phyloP scores from a whole-genome alignment of 2,329 filamentous ascomycete species.

The Aphanocladium album region DNA sequence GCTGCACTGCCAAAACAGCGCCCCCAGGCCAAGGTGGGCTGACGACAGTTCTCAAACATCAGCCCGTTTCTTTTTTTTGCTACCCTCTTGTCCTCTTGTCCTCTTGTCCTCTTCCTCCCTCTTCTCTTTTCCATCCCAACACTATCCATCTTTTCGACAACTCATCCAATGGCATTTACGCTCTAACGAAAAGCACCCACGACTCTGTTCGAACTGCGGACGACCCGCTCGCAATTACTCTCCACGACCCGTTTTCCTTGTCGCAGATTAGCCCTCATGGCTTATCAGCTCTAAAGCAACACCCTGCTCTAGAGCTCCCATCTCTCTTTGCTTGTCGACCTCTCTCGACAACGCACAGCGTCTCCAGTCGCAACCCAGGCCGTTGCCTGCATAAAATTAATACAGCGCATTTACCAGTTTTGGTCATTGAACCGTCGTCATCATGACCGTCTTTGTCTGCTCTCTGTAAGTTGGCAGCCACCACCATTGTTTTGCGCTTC shows the following conservation, averaged over 20 bases:
- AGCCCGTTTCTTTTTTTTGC: neutral
- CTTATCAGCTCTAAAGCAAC: neutral
- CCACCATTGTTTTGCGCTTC: too few relatives aligned
- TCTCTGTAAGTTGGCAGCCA: slow-evolving; percentile 37
- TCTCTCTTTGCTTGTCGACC: neutral
- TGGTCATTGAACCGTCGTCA: slow-evolving; percentile 14
- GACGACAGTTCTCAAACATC: neutral
- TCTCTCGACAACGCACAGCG: neutral
- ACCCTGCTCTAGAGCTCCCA: neutral
- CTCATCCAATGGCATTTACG: neutral
- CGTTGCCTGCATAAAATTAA: neutral
- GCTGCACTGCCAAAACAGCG: too few relatives aligned
- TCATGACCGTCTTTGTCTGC: slow-evolving; percentile 44
- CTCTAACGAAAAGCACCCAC: neutral
- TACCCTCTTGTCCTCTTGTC: too few relatives aligned
- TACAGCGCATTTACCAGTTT: neutral
- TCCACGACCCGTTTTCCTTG: neutral
- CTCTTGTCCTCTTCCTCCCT: too few relatives aligned
- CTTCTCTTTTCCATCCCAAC: neutral
- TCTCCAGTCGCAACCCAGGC: neutral
- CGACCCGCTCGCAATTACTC: neutral
- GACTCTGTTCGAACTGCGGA: neutral
- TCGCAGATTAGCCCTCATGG: slow-evolving; percentile 3
- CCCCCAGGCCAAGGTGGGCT: too few relatives aligned
- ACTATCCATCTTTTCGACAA: neutral